A percentile compares a stretch with the other conserved stretches of the same genome.
phyloP scores from a whole-genome alignment of 2,329 filamentous ascomycete genomes.

The Verticillium dahliae region DNA sequence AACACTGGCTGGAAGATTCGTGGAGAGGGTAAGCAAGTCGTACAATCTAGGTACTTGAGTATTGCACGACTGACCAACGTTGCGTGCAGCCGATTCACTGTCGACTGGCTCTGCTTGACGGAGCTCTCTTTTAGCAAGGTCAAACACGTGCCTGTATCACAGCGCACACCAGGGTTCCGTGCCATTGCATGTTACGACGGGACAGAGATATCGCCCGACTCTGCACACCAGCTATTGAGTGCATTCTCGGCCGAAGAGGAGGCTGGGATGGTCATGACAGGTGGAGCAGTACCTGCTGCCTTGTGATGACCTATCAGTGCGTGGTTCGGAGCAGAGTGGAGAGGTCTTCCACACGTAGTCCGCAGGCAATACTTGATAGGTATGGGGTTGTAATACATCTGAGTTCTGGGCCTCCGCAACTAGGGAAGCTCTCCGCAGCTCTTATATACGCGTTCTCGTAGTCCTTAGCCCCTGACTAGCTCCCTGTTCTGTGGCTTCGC shows the following conservation, averaged over 20 bases:
- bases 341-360: no score
- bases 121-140: neutral
- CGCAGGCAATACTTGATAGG: no score
- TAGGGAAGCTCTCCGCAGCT: no score
- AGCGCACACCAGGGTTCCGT: neutral
- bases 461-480: no score
- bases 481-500: no score
- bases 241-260: neutral
- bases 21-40: neutral
- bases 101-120: neutral
- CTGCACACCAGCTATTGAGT: neutral
- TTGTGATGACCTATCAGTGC: neutral
- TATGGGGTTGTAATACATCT: no score
- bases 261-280: neutral
- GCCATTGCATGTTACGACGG: neutral
- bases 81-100: neutral
- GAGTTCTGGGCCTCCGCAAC: no score
- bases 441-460: no score
- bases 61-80: neutral
- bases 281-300: neutral
- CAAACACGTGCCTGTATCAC: neutral
- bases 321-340: no score
- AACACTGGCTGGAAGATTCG: neutral
- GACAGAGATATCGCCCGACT: neutral
- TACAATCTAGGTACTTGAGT: neutral